Evolutionary conservation across 208 protist genomes (phyloP).

Genomic region (Paratrypanosoma confusum): DNA sequence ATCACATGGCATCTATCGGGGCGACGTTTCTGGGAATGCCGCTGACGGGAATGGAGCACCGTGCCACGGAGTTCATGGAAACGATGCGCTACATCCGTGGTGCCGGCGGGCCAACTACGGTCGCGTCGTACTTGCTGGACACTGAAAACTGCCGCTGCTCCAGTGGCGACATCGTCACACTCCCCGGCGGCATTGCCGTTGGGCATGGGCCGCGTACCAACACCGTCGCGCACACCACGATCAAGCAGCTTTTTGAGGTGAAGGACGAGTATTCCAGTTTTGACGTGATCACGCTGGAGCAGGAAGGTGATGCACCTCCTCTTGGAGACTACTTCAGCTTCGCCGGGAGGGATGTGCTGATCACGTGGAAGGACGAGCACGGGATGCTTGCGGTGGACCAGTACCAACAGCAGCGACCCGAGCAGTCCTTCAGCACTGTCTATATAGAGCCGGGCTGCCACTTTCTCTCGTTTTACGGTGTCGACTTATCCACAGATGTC

Average conservation of each 20-base stretch:
- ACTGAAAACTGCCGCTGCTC: conserved; percentile 74
- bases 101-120: conserved; percentile 63
- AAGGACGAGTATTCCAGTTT: conserved; percentile 30
- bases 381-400: conserved; percentile 85
- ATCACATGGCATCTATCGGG: conserved; percentile 69
- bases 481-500: conserved; percentile 72
- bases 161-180: conserved; percentile 80
- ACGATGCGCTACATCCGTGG: conserved; percentile 80
- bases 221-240: conserved; percentile 51
- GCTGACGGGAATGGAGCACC: conserved; percentile 72
- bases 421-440: conserved; percentile 29
- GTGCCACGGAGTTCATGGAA: conserved; percentile 76
- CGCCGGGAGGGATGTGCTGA: conserved; percentile 72
- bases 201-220: conserved; percentile 85
- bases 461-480: conserved; percentile 84
- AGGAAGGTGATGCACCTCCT: conserved; percentile 82
- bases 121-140: conserved; percentile 65
- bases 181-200: conserved; percentile 75
- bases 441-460: conserved; percentile 87
- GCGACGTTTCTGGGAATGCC: conserved; percentile 78
- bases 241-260: conserved; percentile 72
- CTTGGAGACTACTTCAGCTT: conserved; percentile 90
- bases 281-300: conserved; percentile 80
- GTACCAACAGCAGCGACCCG: conserved; percentile 55
- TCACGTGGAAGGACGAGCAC: conserved; percentile 89